phyloP scores from a whole-genome alignment of 768 basidiomycete species.

The Heimioporus sp. region DNA sequence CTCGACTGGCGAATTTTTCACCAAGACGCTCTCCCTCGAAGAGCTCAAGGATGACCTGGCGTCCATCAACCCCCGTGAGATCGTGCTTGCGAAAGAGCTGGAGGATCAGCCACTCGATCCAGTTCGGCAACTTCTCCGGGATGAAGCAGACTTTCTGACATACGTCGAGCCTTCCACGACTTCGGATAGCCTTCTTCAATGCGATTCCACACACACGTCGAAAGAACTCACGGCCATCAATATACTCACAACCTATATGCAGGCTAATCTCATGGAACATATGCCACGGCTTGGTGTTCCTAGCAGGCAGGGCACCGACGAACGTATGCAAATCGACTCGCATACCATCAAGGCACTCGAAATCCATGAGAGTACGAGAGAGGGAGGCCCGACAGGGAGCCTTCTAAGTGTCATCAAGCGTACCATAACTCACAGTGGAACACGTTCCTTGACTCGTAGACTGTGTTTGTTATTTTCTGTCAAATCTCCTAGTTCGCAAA shows the following conservation, averaged over 20 bases:
- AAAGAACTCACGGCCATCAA: constrained; percentile 56
- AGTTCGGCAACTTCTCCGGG: constrained; percentile 46
- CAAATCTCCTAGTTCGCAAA: constrained; percentile 4
- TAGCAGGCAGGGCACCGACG: constrained; percentile 48
- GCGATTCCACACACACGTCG: constrained; percentile 16
- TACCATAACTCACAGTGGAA: constrained; percentile 75
- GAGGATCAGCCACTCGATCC: constrained; percentile 40
- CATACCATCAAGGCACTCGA: constrained; percentile 90
- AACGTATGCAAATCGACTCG: constrained; percentile 86
- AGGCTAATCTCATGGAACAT: constrained; percentile 68
- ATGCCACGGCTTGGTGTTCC: constrained; percentile 67
- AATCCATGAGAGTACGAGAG: constrained; percentile 70
- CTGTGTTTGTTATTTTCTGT: constrained; percentile 53
- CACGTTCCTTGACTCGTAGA: constrained; percentile 71
- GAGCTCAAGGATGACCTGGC: constrained; percentile 77
- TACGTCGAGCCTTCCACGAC: constrained; percentile 31
- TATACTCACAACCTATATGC: constrained; percentile 65
- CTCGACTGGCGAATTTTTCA: constrained; percentile 92
- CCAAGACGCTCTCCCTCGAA: constrained; percentile 54
- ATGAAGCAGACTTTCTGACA: constrained; percentile 57
- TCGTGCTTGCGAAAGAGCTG: constrained; percentile 58
- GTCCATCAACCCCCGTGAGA: constrained; percentile 77
- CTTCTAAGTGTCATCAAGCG: constrained; percentile 72
- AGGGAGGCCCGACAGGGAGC: constrained; percentile 73
- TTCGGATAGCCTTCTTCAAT: constrained; percentile 2